Conservation (phyloP, 805 yeast species). For the Zygoascus ofunaensis region DNA sequence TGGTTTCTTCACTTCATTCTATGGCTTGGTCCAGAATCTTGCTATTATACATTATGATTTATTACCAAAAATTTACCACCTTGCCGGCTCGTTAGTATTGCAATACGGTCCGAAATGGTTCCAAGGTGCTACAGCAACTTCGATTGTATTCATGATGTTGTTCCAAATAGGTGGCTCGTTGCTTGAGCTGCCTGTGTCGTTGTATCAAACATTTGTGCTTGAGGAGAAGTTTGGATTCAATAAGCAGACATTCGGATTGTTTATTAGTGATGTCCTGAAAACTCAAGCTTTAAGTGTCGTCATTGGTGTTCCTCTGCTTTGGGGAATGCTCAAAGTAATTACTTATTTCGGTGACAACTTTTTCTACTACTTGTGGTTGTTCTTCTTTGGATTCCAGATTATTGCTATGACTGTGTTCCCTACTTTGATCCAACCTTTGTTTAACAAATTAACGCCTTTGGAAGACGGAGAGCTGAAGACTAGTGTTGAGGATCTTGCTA, state of each 20-base stretch:
- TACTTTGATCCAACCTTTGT: conserved; percentile 80
- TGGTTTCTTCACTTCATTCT: conserved; percentile 45
- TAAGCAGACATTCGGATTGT: conserved; percentile 63
- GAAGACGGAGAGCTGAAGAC: conserved; percentile 81
- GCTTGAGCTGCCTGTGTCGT: conserved; percentile 55
- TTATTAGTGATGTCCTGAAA: conserved; percentile 68
- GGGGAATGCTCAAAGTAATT: conserved; percentile 71
- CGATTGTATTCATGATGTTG: conserved; percentile 53
- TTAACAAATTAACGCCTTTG: conserved; percentile 84
- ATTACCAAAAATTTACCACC: conserved; percentile 54
- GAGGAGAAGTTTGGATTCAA: conserved; percentile 93
- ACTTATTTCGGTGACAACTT: conserved; percentile 72
- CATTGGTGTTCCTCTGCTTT: conserved; percentile 65
- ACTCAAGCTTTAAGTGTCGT: conserved; percentile 41
- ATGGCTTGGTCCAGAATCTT: conserved; percentile 46
- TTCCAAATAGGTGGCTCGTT: conserved; percentile 44
- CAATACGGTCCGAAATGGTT: conserved; percentile 29
- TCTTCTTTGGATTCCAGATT: conserved; percentile 63
- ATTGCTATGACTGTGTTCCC: conserved; percentile 71
- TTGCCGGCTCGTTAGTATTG: conserved; percentile 33
- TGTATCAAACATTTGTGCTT: conserved; percentile 74
- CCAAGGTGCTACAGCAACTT: conserved; percentile 56
- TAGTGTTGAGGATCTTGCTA: conserved; percentile 73
- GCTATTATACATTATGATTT: conserved; percentile 51
- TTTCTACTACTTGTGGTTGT: conserved; percentile 68